phyloP scores from a whole-genome alignment of 805 yeast genomes.

The Candida odintsovae region DNA sequence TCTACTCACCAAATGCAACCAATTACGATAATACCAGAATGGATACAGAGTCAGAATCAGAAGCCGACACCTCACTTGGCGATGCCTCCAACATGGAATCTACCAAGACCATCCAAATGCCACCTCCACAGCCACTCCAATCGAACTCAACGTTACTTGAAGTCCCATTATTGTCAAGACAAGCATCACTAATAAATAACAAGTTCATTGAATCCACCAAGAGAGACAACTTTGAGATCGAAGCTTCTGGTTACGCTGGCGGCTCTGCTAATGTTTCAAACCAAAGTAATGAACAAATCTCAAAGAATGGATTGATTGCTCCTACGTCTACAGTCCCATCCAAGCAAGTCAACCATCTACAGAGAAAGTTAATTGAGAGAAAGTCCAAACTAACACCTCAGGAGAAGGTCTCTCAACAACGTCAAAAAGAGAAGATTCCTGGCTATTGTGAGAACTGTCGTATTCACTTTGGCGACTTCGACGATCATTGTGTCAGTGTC shows the following conservation, averaged over 20 bases:
- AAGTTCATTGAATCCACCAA: constrained; percentile 18
- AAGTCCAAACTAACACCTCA: constrained; percentile 14
- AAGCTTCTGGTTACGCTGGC: constrained; percentile 55
- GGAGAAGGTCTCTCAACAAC: constrained; percentile 6
- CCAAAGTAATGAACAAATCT: constrained; percentile 18
- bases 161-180: constrained; percentile 13
- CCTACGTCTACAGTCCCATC: constrained; percentile 51
- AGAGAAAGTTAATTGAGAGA: constrained; percentile 32
- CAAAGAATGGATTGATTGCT: constrained; percentile 58
- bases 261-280: constrained; percentile 31
- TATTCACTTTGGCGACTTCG: constrained; percentile 73
- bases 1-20: constrained; percentile 8
- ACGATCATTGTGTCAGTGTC: constrained; percentile 62
- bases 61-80: constrained; percentile 5
- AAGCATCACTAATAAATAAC: constrained; percentile 14
- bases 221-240: constrained; percentile 43
- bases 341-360: constrained; percentile 42
- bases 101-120: constrained; percentile 8
- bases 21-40: background rate
- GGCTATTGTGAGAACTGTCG: constrained; percentile 96
- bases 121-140: constrained; percentile 14
- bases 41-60: constrained; percentile 8
- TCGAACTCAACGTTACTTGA: background rate
- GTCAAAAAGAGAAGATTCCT: constrained; percentile 29
- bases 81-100: constrained; percentile 1